Evolutionary conservation across 257 asterid species (phyloP).

Genomic region (Ehretia macrophylla): DNA sequence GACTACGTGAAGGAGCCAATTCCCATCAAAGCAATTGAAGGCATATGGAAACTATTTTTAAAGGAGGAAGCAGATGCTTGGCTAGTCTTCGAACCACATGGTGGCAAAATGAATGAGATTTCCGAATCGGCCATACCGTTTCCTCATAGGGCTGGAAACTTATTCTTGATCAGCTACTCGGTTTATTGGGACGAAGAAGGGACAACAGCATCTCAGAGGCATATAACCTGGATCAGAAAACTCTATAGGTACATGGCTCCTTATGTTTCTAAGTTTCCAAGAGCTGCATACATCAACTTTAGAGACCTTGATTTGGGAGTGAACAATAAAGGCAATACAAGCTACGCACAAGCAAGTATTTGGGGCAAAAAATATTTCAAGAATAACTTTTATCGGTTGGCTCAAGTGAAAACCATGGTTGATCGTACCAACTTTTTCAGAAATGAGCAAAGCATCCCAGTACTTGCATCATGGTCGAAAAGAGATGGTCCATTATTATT

Average conservation of each 20-base stretch:
- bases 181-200: background rate
- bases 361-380: conserved; percentile 10
- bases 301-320: conserved; percentile 12
- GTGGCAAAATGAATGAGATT: conserved; percentile 2
- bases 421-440: conserved; percentile 12
- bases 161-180: background rate
- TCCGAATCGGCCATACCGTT: conserved; percentile 6
- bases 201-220: background rate
- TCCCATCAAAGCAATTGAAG: conserved; percentile 20
- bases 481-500: too few relatives aligned
- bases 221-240: conserved; percentile 2
- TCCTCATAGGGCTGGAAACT: conserved; percentile 14
- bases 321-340: conserved; percentile 2
- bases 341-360: conserved; percentile 6
- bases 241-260: conserved; percentile 5
- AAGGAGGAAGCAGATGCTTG: conserved; percentile 11
- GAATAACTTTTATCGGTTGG: conserved; percentile 6
- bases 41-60: conserved; percentile 26
- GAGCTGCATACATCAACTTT: conserved; percentile 9
- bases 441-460: conserved; percentile 10
- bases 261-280: conserved; percentile 6
- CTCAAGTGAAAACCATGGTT: conserved; percentile 3
- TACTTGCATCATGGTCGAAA: background rate
- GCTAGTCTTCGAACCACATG: conserved; percentile 6
- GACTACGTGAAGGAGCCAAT: conserved; percentile 32